A percentile compares a stretch with the other conserved stretches of the same genome.
phyloP scores from a whole-genome alignment of 2,329 filamentous ascomycete genomes.

The Fusarium nanum region DNA sequence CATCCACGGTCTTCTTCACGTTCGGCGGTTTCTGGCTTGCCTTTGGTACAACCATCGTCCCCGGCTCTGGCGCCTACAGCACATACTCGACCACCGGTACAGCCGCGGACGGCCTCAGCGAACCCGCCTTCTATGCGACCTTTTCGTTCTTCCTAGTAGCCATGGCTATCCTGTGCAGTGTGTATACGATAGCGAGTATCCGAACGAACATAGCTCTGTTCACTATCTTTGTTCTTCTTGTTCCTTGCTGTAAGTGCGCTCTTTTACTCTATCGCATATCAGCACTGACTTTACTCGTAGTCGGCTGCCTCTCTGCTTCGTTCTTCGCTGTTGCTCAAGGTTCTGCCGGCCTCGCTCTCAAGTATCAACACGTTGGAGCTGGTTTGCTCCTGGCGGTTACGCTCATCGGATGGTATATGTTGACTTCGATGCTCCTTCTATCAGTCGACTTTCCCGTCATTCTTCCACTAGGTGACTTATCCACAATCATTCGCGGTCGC shows the following conservation, averaged over 20 bases:
- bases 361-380: constrained; percentile 46
- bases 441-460: constrained; percentile 63
- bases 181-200: constrained; percentile 72
- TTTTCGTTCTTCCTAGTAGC: constrained; percentile 69
- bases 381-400: constrained; percentile 42
- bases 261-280: accelerated
- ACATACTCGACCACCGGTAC: constrained; percentile 49
- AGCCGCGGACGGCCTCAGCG: constrained; percentile 53
- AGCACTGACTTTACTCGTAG: constrained; percentile 21
- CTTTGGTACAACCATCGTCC: constrained; percentile 61
- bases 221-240: constrained; percentile 71
- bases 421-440: constrained; percentile 60
- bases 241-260: constrained; percentile 49
- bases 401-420: constrained; percentile 62
- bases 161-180: constrained; percentile 69
- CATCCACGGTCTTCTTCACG: constrained; percentile 62
- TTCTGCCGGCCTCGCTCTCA: constrained; percentile 21
- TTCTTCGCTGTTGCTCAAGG: constrained; percentile 47
- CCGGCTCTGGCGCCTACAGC: constrained; percentile 59
- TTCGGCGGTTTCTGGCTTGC: constrained; percentile 64
- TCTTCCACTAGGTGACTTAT: constrained; percentile 63
- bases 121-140: constrained; percentile 60
- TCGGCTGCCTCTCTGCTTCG: constrained; percentile 46
- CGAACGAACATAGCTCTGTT: constrained; percentile 71
- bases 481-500: constrained; percentile 52